Evolutionary conservation across 192 early-diverging fungal species (phyloP).

Genomic region (Lobosporangium transversale): DNA sequence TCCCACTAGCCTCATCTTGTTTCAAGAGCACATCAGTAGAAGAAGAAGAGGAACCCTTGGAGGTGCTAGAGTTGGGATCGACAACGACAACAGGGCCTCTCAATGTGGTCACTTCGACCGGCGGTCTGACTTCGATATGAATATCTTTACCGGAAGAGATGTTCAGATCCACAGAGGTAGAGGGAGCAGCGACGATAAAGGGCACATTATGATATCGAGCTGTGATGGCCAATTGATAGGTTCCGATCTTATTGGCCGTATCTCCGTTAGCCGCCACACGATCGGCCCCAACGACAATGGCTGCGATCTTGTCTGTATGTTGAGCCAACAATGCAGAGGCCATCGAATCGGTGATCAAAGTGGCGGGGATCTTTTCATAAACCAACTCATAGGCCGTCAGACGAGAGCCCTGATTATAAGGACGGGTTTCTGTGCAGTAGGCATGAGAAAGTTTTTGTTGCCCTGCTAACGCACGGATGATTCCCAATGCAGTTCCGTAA

Average conservation of each 20-base stretch:
- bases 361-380: slow-evolving; percentile 91
- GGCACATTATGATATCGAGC: slow-evolving; percentile 84
- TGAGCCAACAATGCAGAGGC: slow-evolving; percentile 80
- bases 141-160: slow-evolving; percentile 78
- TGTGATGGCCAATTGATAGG: slow-evolving; percentile 95
- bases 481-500: slow-evolving; percentile 94
- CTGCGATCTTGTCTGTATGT: slow-evolving; percentile 68
- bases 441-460: slow-evolving; percentile 71
- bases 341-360: slow-evolving; percentile 92
- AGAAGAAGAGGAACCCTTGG: too few species aligned
- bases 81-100: slow-evolving; percentile 63
- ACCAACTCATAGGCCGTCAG: slow-evolving; percentile 95
- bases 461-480: slow-evolving; percentile 81
- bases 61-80: slow-evolving; percentile 49
- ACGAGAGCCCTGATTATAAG: slow-evolving; percentile 97
- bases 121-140: slow-evolving; percentile 85
- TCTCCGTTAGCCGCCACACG: slow-evolving; percentile 97
- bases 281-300: slow-evolving; percentile 96
- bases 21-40: slow-evolving; percentile 20
- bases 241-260: slow-evolving; percentile 99
- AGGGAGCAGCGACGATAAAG: slow-evolving; percentile 97
- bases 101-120: slow-evolving; percentile 77
- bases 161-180: slow-evolving; percentile 88
- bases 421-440: slow-evolving; percentile 96
- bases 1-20: slow-evolving; percentile 4